Conservation (phyloP, 352 stramenopile species). For the Phytophthora multivora region DNA sequence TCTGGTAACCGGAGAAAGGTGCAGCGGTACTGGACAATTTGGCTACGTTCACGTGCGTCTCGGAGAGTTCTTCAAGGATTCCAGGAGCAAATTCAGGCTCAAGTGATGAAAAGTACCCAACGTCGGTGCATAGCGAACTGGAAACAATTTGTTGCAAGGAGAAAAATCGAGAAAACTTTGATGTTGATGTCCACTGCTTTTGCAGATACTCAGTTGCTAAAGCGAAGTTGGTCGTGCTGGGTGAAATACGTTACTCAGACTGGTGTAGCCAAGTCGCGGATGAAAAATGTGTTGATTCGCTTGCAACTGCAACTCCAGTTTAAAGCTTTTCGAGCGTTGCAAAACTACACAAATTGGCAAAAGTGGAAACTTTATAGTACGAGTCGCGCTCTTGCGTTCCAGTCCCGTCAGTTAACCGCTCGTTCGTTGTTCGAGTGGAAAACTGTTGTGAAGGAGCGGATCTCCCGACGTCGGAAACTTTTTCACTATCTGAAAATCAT, state of each 20-base stretch:
- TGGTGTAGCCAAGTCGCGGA: constrained; percentile 20
- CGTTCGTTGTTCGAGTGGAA: constrained; percentile 36
- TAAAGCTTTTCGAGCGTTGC: constrained; percentile 25
- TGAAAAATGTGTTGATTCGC: constrained; percentile 28
- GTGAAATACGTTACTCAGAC: constrained; percentile 8
- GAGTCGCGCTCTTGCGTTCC: not conserved
- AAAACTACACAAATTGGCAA: not conserved
- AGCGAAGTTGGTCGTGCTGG: constrained; percentile 31
- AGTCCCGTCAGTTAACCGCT: not conserved
- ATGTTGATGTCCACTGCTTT: constrained; percentile 34
- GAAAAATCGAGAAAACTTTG: constrained; percentile 40
- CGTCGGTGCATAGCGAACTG: constrained; percentile 23
- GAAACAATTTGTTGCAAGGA: constrained; percentile 33
- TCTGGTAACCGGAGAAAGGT: constrained; percentile 22
- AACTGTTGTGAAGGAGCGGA: not conserved
- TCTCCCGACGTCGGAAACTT: constrained; percentile 29
- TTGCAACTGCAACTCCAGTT: constrained; percentile 33
- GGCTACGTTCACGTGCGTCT: constrained; percentile 16
- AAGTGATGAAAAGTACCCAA: constrained; percentile 23
- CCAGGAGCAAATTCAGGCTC: constrained; percentile 27
- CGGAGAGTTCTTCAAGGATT: constrained; percentile 23
- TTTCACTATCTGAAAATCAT: constrained; percentile 40
- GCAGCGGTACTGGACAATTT: constrained; percentile 27
- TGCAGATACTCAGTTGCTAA: constrained; percentile 16
- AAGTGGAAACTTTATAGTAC: constrained; percentile 13